Evolutionary conservation across 495 filamentous ascomycete species (phyloP), one percentile per base, ranked within the genome.

Genomic region (Parmelia sp.): DNA sequence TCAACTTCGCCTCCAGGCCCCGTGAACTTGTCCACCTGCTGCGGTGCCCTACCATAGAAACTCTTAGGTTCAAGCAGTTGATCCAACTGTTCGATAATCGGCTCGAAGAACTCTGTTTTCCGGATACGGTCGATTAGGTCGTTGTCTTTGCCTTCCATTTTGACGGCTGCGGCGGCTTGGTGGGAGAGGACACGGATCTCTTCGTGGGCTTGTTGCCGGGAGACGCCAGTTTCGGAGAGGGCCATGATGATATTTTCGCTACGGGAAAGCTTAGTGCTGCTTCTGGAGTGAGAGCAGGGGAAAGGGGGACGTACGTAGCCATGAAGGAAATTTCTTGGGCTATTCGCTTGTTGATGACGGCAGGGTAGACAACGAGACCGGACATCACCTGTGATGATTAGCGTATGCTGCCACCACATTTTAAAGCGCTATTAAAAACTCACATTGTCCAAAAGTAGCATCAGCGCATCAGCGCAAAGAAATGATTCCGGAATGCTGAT

Each of bases 191-290:
- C 74, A 74, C 80, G 79, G 65, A 97, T 91, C 71, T 91, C 79
- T 78, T 97, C 94, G 74, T 98, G 95, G 5, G 94, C 88, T 31
- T 96, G 89, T 73, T 98, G 94, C 58, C 95, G 81, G 47, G 85
- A 90, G 19, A 80, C 82, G 36, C 91, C 91, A 68, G 88, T 82
- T 65, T 82, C 80, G 45, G 90, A 86, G 58, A 94, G 82, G 71
- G 84, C 85, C 91, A 96, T 96, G 74, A 97, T 90, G 70, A 97
- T 88, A 75, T 71, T 81, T 73, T 86, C 90, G 37, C 45, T 51
- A 11, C 11, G 25, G 25, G 23, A 51, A 25, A 14, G 23, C 1
- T 51, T 11, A 51, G 45, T 29, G 45, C n/a, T 25, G 45, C 14
- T 3, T 27, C 11, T 51, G n/a, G 8, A 11, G 8, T 27, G 23